Conservation (phyloP, 192 early-diverging fungal genomes). For the Pilobolus umbonatus region DNA sequence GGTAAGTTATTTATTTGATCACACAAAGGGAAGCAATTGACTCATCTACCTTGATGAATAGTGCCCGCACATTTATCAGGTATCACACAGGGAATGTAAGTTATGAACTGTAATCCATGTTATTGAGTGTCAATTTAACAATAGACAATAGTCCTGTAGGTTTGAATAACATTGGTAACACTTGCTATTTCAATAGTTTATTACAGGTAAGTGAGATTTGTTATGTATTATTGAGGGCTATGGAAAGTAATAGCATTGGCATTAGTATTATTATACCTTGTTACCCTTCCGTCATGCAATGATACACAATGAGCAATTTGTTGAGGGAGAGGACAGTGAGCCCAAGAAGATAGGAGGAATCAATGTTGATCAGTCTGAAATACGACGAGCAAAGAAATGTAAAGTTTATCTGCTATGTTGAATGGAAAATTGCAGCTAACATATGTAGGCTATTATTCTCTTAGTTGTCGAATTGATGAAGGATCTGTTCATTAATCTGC, state of each 20-base stretch:
- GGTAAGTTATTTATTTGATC: background rate
- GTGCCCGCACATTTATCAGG: too few relatives aligned
- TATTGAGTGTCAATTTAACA: background rate
- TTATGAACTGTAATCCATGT: background rate
- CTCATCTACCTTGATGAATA: background rate
- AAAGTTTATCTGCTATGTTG: background rate
- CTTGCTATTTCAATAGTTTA: conserved; percentile 86
- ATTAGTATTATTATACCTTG: conserved; percentile 65
- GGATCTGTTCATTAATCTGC: conserved; percentile 45
- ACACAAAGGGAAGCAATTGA: background rate
- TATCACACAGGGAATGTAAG: conserved; percentile 12
- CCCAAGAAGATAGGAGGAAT: conserved; percentile 45
- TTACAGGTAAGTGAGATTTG: conserved; percentile 42
- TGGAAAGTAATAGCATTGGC: background rate
- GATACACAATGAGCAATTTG: conserved; percentile 44
- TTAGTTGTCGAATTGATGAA: conserved; percentile 49
- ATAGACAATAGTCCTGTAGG: conserved; percentile 55
- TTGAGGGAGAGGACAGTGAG: conserved; percentile 38
- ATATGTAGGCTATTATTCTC: too few relatives aligned
- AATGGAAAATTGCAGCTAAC: too few relatives aligned
- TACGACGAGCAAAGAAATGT: conserved; percentile 49
- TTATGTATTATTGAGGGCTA: background rate
- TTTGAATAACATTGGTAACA: conserved; percentile 79
- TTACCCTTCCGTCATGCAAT: conserved; percentile 57
- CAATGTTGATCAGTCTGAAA: conserved; percentile 34